Evolutionary conservation across 2,329 filamentous ascomycete genomes (phyloP), one percentile per base, ranked within the genome.

Genomic region (Arthrobotrys entomopaga): DNA sequence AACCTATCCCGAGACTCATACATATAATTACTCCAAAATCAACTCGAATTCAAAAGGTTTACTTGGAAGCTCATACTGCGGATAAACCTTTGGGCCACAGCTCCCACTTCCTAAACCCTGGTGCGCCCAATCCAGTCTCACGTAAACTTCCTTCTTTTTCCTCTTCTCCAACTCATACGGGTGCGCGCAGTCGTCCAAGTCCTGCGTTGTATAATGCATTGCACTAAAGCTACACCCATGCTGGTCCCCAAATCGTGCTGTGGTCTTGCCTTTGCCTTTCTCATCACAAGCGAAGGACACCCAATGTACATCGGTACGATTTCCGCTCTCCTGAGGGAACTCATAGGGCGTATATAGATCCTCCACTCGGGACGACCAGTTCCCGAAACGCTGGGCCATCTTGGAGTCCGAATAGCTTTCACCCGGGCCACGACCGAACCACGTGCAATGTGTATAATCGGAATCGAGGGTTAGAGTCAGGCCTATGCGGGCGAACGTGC

Each of bases 351-450:
- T 84, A 78, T 86, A 85, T 24, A 91, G 82, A 0, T 85, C 83
- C 0, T 83, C 82, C 0, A 88, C 81, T 0, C 77, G 77, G 10
- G 79, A 77, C 0, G 78, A 79, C 80, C 83, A 87, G 46, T 86
- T 82, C 0, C 85, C 88, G 0, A 87, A 78, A 1, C 81, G 82
- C 77, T 89, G 87, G 0, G 86, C 85, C 11, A 82, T 78, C 70
- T 90, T 90, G 81, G 87, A 89, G 81, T 92, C 90, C 15, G 82
- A 81, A 82, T 91, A 92, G 10, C 84, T 86, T 79, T 91, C 88
- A 1, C 87, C 87, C 0, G 88, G 87, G 0, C 90, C 89, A 3
- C 85, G 85, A 4, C 88, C 89, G 72, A 87, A 86, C 87, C 89
- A 92, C 8, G 81, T 80, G 0, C 79, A 61, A 46, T 46, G 42